Evolutionary conservation across 441 rosid genomes (phyloP).

Genomic region (Erodium chrysanthum): DNA sequence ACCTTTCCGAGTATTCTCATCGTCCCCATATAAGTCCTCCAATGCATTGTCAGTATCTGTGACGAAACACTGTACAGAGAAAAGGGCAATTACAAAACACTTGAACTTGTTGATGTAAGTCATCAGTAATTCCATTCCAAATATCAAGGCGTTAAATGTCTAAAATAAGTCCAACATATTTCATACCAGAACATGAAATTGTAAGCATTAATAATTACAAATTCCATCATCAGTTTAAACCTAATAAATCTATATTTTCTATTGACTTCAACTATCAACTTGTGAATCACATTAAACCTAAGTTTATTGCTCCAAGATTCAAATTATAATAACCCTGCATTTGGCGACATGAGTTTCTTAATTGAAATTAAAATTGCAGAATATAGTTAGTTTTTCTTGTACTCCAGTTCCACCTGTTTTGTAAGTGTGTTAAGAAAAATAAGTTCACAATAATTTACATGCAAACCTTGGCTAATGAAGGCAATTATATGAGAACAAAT

Average conservation of each 20-base stretch:
- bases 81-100: conserved; percentile 10
- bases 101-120: not conserved
- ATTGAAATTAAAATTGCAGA: not conserved
- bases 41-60: conserved; percentile 83
- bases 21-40: conserved; percentile 76
- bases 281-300: not conserved
- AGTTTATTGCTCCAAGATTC: not conserved
- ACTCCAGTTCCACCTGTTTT: not conserved
- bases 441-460: not conserved
- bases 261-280: not conserved
- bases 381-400: not conserved
- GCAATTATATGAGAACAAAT: not conserved
- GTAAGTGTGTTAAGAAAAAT: not conserved
- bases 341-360: not conserved
- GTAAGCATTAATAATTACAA: not conserved
- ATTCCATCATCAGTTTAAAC: not conserved
- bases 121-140: not conserved
- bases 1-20: conserved; percentile 61
- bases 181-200: not conserved
- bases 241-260: not conserved
- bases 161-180: not conserved
- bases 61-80: conserved; percentile 56
- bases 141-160: not conserved
- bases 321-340: not conserved
- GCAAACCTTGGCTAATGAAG: not conserved